Evolutionary conservation across 2,329 filamentous ascomycete species (phyloP).

Genomic region (Torrubiella hemipterigena): DNA sequence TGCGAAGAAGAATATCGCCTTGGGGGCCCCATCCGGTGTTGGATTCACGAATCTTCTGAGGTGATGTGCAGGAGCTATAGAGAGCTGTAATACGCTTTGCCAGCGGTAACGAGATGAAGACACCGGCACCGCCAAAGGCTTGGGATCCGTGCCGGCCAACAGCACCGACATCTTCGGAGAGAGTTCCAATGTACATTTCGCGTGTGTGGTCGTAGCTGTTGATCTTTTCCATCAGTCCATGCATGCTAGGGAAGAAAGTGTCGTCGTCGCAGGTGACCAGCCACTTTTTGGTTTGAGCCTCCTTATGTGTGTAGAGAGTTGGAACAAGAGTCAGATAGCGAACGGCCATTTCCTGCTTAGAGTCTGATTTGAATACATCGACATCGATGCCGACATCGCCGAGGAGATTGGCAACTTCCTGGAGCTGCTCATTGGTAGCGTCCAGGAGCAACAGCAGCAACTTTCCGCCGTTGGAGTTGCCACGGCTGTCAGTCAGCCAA

Average conservation of each 20-base stretch:
- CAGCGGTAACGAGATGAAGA: constrained; percentile 45
- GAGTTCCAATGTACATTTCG: constrained; percentile 46
- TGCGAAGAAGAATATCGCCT: constrained; percentile 49
- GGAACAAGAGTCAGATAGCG: constrained; percentile 44
- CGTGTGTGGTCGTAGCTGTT: constrained; percentile 36
- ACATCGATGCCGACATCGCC: constrained; percentile 39
- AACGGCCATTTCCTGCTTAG: constrained; percentile 43
- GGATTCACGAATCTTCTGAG: constrained; percentile 39
- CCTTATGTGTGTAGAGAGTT: constrained; percentile 39
- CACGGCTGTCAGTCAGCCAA: constrained; percentile 45
- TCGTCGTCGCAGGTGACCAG: constrained; percentile 52
- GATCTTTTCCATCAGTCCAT: constrained; percentile 38
- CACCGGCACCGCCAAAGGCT: constrained; percentile 51
- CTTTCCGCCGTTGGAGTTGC: constrained; percentile 44
- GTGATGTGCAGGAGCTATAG: constrained; percentile 32
- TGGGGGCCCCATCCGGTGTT: constrained; percentile 47
- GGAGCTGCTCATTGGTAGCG: constrained; percentile 37
- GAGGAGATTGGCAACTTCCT: constrained; percentile 34
- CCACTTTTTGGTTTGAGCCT: constrained; percentile 41
- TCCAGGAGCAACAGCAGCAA: constrained; percentile 41
- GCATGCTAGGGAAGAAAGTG: constrained; percentile 51
- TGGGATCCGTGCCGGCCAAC: constrained; percentile 49
- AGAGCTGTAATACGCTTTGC: constrained; percentile 31
- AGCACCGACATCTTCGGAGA: constrained; percentile 50
- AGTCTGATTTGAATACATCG: constrained; percentile 43